Percentiles rank a stretch among this genome's conserved stretches.
Evolutionary conservation across 2,329 filamentous ascomycete species (phyloP).

Genomic region (Penicillium sp.): DNA sequence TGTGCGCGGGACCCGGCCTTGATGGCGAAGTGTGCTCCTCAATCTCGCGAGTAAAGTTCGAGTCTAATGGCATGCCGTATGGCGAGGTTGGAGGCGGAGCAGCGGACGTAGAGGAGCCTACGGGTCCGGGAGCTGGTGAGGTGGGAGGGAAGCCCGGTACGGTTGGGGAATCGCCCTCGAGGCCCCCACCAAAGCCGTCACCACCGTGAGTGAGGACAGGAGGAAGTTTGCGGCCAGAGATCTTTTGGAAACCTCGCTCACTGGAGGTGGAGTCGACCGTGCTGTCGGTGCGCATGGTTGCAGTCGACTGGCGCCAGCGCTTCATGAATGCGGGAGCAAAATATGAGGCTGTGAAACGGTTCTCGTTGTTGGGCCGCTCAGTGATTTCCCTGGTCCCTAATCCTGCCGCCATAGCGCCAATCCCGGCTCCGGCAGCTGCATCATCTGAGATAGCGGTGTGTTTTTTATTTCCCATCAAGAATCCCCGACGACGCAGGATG

Average conservation of each 20-base stretch:
- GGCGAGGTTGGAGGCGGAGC: constrained; percentile 32
- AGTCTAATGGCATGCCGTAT: constrained; percentile 34
- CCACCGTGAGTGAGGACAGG: constrained; percentile 50
- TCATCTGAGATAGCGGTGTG: constrained; percentile 30
- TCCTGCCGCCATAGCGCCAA: constrained; percentile 5
- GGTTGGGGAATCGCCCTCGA: constrained; percentile 35
- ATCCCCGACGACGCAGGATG: constrained; percentile 54
- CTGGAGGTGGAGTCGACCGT: constrained; percentile 37
- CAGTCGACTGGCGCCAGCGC: constrained; percentile 43
- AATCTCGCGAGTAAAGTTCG: constrained; percentile 33
- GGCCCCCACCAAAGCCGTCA: constrained; percentile 47
- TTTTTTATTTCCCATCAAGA: constrained; percentile 28
- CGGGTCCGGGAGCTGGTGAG: constrained; percentile 26
- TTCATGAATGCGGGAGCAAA: constrained; percentile 43
- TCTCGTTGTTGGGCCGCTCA: constrained; percentile 40
- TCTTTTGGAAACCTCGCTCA: constrained; percentile 53
- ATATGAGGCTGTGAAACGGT: constrained; percentile 42
- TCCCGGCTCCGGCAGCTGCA: constrained; percentile 8
- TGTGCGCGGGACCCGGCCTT: constrained; percentile 46
- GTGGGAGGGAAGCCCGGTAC: constrained; percentile 25
- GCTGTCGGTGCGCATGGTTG: constrained; percentile 37
- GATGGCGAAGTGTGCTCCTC: constrained; percentile 37
- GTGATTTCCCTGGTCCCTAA: constrained; percentile 34
- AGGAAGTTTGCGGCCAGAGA: constrained; percentile 51
- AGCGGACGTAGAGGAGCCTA: constrained; percentile 23